Conservation (phyloP, 495 filamentous ascomycete genomes). For the Podospora anserina region DNA sequence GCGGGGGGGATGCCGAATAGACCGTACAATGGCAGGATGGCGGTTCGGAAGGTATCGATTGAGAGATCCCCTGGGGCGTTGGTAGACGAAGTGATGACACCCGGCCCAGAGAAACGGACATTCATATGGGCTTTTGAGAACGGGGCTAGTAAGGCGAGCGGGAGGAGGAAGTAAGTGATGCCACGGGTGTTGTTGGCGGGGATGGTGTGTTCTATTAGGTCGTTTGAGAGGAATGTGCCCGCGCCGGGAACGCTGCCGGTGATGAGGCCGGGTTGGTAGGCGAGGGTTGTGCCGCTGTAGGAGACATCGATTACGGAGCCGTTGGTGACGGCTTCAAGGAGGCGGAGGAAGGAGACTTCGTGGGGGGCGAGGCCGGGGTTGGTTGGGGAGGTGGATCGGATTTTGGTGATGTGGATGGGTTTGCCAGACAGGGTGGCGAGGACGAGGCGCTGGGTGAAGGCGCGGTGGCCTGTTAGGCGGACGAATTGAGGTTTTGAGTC, state of each 20-base stretch:
- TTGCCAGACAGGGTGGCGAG: slow-evolving; percentile 88
- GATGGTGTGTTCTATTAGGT: slow-evolving; percentile 74
- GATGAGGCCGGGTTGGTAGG: slow-evolving; percentile 89
- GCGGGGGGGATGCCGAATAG: slow-evolving; percentile 79
- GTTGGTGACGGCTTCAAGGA: slow-evolving; percentile 93
- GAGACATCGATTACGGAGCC: slow-evolving; percentile 91
- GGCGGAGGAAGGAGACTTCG: slow-evolving; percentile 92
- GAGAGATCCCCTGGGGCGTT: slow-evolving; percentile 70
- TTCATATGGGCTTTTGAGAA: slow-evolving; percentile 88
- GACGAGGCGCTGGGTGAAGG: slow-evolving; percentile 78
- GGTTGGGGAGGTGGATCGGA: slow-evolving; percentile 78
- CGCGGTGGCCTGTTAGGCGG: slow-evolving; percentile 75
- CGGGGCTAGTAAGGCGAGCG: slow-evolving; percentile 84
- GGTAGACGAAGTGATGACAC: slow-evolving; percentile 89
- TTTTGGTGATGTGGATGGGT: slow-evolving; percentile 86
- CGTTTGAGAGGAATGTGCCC: slow-evolving; percentile 58
- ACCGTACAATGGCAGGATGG: slow-evolving; percentile 83
- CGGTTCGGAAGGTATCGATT: slow-evolving; percentile 89
- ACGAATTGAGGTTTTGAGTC: slow-evolving; percentile 47
- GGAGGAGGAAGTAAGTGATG: slow-evolving; percentile 87
- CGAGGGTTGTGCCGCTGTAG: slow-evolving; percentile 86
- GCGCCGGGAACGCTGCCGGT: slow-evolving; percentile 68
- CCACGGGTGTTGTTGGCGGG: slow-evolving; percentile 71
- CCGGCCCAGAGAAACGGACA: slow-evolving; percentile 81
- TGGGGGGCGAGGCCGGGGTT: slow-evolving; percentile 84